Percentiles rank a stretch among this genome's conserved stretches.
phyloP scores from a whole-genome alignment of 2,329 filamentous ascomycete genomes.

The Fusarium fujikuroi region DNA sequence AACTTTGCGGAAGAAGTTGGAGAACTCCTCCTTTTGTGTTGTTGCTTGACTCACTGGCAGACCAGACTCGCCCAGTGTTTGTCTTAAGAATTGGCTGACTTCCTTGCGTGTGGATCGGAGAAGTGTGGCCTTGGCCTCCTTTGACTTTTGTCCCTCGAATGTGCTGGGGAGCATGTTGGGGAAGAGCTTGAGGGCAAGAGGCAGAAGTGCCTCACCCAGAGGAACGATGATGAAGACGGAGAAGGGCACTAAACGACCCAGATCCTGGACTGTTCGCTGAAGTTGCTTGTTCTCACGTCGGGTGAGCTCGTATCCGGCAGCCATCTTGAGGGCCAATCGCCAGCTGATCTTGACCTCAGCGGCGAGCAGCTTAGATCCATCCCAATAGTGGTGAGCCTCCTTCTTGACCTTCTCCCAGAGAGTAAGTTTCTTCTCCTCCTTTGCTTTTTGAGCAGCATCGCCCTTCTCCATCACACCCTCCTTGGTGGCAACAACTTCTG shows the following conservation, averaged over 20 bases:
- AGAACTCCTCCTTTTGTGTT: slow-evolving; percentile 91
- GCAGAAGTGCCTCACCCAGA: slow-evolving; percentile 92
- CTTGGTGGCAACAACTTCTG: slow-evolving; percentile 59
- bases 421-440: slow-evolving; percentile 87
- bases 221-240: slow-evolving; percentile 97
- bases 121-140: slow-evolving; percentile 85
- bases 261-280: slow-evolving; percentile 90
- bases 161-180: slow-evolving; percentile 97
- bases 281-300: slow-evolving; percentile 93
- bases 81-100: slow-evolving; percentile 88
- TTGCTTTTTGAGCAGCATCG: slow-evolving; percentile 65
- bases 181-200: slow-evolving; percentile 92
- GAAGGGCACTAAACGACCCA: slow-evolving; percentile 92
- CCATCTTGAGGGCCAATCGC: slow-evolving; percentile 94
- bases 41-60: slow-evolving; percentile 85
- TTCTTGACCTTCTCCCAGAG: slow-evolving; percentile 94
- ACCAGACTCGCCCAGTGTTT: slow-evolving; percentile 92
- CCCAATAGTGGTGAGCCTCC: slow-evolving; percentile 95
- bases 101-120: slow-evolving; percentile 91
- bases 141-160: slow-evolving; percentile 91
- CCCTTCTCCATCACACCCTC: slow-evolving; percentile 70
- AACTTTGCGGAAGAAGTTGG: slow-evolving; percentile 97
- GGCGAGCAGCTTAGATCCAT: slow-evolving; percentile 93
- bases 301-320: slow-evolving; percentile 94
- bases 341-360: slow-evolving; percentile 95